Evolutionary conservation across 2,329 filamentous ascomycete genomes (phyloP), one percentile per base, ranked within the genome.

Genomic region (Trichoderma harzianum): DNA sequence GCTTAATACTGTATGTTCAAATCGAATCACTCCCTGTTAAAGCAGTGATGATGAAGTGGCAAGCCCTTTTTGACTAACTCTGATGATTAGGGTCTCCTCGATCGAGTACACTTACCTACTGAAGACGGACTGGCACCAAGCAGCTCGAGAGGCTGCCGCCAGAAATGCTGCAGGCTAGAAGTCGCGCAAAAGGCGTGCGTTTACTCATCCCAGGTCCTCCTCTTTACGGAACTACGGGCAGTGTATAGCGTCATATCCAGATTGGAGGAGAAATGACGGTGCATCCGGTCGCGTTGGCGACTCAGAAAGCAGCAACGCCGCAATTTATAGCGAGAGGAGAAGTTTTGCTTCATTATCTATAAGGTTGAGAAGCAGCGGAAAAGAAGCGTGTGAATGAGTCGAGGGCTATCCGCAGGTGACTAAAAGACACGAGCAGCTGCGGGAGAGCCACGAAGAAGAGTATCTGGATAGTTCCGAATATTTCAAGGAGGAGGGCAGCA

Each of bases 1-100:
- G 93, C 1, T 83, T 97, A 16, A 81, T 85, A 6, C 80, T 92
- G 86, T 88, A 80, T 83, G 86, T 53, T 84, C 11, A 7, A 21
- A n/a, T 14, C 55, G 8, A 30, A 5, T 30, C 24, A 55, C 26
- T 39, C 21, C 64, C 10, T 26, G 65, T 28, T 63, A n/a, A 18
- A 18, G 11, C 14, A 36, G 7, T 39, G 16, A 53, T 21, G 3
- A 14, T 18, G 2, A 21, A 11, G 60, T 32, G 10, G 43, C n/a
- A 4, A 21, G 43, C 0, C 18, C 18, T 47, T 47, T 47, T 47
- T 16, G 7, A 53, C 36, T 60, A 24, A 28, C 16, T 16, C 16
- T 28, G 30, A 64, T 12, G 36, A 36, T 32, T 32, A 88, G 87
- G 32, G 86, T 88, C 16, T 81, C 84, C 0, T n/a, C 80, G 7